A percentile compares a stretch with the other conserved stretches of the same genome.
Evolutionary conservation across 1,139 yeast genomes (phyloP).

Genomic region (Kazachstania sp.): DNA sequence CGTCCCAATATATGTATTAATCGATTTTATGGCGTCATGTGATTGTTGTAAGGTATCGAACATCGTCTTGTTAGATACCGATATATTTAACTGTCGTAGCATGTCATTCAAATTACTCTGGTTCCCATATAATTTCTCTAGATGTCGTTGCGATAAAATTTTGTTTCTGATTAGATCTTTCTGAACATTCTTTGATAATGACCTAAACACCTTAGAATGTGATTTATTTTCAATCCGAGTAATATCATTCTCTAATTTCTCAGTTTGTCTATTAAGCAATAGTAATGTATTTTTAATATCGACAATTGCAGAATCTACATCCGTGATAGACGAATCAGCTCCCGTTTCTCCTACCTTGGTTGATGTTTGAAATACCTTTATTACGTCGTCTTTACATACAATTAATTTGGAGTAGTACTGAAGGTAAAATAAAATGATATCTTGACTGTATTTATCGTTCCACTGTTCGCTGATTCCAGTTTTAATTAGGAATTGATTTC

Average conservation of each 20-base stretch:
- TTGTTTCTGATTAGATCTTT: slow-evolving; percentile 25
- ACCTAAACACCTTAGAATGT: slow-evolving; percentile 5
- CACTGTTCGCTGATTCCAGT: slow-evolving; percentile 10
- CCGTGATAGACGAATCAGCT: slow-evolving; percentile 22
- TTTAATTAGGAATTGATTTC: slow-evolving; percentile 14
- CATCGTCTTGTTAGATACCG: slow-evolving; percentile 37
- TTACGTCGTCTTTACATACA: slow-evolving; percentile 9
- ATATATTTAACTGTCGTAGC: slow-evolving; percentile 40
- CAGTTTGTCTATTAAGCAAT: slow-evolving; percentile 13
- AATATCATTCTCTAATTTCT: slow-evolving; percentile 12
- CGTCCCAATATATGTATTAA: slow-evolving; percentile 31
- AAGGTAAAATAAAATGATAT: slow-evolving; percentile 18
- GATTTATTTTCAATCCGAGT: slow-evolving; percentile 9
- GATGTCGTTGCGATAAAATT: slow-evolving; percentile 31
- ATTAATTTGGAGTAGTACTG: slow-evolving; percentile 14
- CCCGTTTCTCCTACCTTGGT: slow-evolving; percentile 5
- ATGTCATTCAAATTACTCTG: slow-evolving; percentile 36
- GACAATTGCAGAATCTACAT: slow-evolving; percentile 29
- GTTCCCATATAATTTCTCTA: slow-evolving; percentile 31
- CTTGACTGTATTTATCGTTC: slow-evolving; percentile 11
- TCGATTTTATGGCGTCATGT: slow-evolving; percentile 25
- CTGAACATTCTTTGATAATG: slow-evolving; percentile 13
- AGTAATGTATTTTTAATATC: slow-evolving; percentile 24
- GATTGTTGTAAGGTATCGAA: slow-evolving; percentile 36
- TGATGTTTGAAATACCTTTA: slow-evolving; percentile 19